Percentiles rank a stretch among this genome's conserved stretches.
These are phyloP conservation scores for Jackrogersella minutella DNA, from an alignment of 495 filamentous ascomycete species.

Conservation along the genomic window DNA sequence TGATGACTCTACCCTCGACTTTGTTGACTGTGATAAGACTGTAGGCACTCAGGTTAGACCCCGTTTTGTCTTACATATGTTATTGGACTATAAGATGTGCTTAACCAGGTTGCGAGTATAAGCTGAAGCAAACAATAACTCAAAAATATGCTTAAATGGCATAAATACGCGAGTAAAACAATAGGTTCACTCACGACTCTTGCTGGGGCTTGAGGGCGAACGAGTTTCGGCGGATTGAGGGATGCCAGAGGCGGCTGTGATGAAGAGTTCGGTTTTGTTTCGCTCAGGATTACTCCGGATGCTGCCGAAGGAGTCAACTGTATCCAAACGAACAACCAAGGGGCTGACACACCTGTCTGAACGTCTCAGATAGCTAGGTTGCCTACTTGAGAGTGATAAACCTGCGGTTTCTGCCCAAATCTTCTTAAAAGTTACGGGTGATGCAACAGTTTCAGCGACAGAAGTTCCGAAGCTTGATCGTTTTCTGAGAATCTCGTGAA, in stretches of 20 bases:
- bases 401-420: conserved; percentile 31
- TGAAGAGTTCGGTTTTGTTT: not conserved
- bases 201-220: conserved; percentile 17
- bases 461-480: conserved; percentile 12
- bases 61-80: not conserved
- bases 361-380: not conserved
- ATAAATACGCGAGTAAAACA: too few species aligned
- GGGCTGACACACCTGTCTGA: conserved; percentile 6
- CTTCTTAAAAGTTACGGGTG: conserved; percentile 25
- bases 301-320: conserved; percentile 7
- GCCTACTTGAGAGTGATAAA: not conserved
- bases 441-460: conserved; percentile 23
- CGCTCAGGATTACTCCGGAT: conserved; percentile 13
- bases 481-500: conserved; percentile 22
- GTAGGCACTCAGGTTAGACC: not conserved
- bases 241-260: not conserved
- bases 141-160: too few species aligned
- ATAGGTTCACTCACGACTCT: conserved; percentile 18
- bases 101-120: not conserved
- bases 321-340: not conserved
- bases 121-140: not conserved
- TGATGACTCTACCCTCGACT: conserved; percentile 25
- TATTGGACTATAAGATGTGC: too few species aligned
- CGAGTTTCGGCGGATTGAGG: conserved; percentile 11
- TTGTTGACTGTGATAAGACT: conserved; percentile 21